Base-by-base conservation (phyloP, 768 basidiomycete species). In the Saitozyma sp. region DNA sequence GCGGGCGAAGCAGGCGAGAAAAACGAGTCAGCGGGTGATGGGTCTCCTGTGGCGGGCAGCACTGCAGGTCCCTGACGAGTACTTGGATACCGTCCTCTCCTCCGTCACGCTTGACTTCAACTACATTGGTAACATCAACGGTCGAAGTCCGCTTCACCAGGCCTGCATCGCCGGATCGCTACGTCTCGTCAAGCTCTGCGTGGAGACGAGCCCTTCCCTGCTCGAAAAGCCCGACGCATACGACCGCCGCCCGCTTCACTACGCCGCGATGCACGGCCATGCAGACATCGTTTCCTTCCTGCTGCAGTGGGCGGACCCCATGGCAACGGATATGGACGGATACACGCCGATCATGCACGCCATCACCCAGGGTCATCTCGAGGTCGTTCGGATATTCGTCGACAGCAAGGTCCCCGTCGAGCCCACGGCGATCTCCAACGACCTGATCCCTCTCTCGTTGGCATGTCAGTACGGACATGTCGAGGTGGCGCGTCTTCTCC, bases 121-220 rank as follows among this genome's bases (percentile, higher is more conserved):
- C 52, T 97, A 92, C 75, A 84, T 97, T 52, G 96, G 98, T 76
- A 93, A 97, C 69, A 99, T 99, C 82, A 98, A 97, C 76, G 91
- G 89, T 48, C 86, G 96, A 42, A 94, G 90, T 3, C 92, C 91
- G 67, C 84, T 98, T 19, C 96, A 98, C 73, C 91, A 93, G 76
- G 91, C 94, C 2, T 89, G 93, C 14, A 91, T 92, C 54, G 87
- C 88, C 11, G 95, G 96, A 2, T 83, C 86, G 11, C 80, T 87
- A 19, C 84, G 88, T 11, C 85, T 98, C 54, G 91, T 92, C 61
- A 80, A 86, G 65, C 79, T 94, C 29, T 97, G 93, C 79, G 84
- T 97, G 17, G 83, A 85, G 60, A 86, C 86, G 57, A 60, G 59
- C 8, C 85, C 85, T 14, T 86, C 91, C 2, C 81, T 85, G n/a